Evolutionary conservation across 352 stramenopile species (phyloP).

Genomic region (Pythium folliculosum): DNA sequence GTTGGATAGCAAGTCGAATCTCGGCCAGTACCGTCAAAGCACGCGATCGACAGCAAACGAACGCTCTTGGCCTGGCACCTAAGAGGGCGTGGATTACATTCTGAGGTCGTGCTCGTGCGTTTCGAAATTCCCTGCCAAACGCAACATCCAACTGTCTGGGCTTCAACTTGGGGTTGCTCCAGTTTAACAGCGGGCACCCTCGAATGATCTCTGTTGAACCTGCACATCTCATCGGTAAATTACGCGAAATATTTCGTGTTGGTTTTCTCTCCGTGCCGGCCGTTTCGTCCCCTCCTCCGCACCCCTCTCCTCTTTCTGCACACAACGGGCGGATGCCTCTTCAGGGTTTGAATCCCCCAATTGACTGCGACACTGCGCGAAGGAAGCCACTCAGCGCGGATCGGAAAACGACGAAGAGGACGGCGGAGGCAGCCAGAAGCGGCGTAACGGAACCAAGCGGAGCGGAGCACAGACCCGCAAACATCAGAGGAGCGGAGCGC

Average conservation of each 20-base stretch:
- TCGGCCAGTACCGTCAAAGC: no score
- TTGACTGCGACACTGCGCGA: conserved; percentile 10
- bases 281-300: conserved; percentile 14
- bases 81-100: no score
- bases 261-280: conserved; percentile 3
- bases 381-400: conserved; percentile 5
- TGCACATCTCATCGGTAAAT: conserved; percentile 6
- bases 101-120: background rate
- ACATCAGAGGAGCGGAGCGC: background rate
- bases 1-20: no score
- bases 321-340: conserved; percentile 13
- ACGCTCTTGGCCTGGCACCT: no score
- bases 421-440: background rate
- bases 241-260: conserved; percentile 18
- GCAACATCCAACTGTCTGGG: background rate
- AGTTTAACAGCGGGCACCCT: background rate
- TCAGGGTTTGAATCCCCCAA: conserved; percentile 15
- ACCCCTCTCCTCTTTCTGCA: background rate
- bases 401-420: background rate
- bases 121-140: background rate
- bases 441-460: conserved; percentile 6
- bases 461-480: conserved; percentile 1
- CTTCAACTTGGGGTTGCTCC: background rate
- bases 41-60: no score
- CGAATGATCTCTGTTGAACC: background rate